A percentile compares a stretch with the other conserved stretches of the same genome.
Conservation (phyloP, 768 basidiomycete genomes). For the Kwoniella bestiolae region DNA sequence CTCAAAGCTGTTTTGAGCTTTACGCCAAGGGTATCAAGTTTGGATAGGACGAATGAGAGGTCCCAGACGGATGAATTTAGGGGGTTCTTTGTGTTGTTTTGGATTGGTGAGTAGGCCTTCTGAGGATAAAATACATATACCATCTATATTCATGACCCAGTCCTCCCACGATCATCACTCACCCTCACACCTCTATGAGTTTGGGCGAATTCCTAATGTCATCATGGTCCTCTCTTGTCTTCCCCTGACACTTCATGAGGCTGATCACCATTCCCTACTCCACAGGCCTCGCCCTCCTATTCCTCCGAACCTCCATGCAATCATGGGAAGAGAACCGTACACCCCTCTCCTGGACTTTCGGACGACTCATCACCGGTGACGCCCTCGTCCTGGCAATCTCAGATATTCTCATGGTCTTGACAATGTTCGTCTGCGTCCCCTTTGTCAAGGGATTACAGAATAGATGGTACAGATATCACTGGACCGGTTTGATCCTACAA, state of each 20-base stretch:
- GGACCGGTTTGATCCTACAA: slow-evolving; percentile 75
- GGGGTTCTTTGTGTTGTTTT: slow-evolving; percentile 94
- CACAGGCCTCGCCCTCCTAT: slow-evolving; percentile 74
- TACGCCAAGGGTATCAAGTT: slow-evolving; percentile 78
- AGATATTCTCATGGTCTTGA: slow-evolving; percentile 77
- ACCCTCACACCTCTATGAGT: too few relatives aligned
- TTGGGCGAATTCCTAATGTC: too few relatives aligned
- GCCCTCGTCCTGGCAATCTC: slow-evolving; percentile 78
- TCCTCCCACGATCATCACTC: too few relatives aligned
- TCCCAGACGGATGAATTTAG: slow-evolving; percentile 84
- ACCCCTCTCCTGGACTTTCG: slow-evolving; percentile 78
- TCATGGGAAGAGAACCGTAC: slow-evolving; percentile 74
- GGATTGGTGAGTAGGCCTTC: slow-evolving; percentile 59
- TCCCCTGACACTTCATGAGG: neutral
- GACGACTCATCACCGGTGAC: slow-evolving; percentile 83
- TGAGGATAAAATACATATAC: too few relatives aligned
- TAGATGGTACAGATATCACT: slow-evolving; percentile 81
- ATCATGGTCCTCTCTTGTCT: neutral
- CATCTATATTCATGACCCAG: too few relatives aligned
- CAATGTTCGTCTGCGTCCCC: slow-evolving; percentile 75
- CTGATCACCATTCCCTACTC: neutral
- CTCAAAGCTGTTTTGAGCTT: slow-evolving; percentile 83
- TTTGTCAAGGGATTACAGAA: slow-evolving; percentile 76
- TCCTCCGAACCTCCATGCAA: slow-evolving; percentile 65
- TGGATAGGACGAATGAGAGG: slow-evolving; percentile 77